Conservation (phyloP, 768 basidiomycete species). For the Rhodosporidiobolus odoratus region DNA sequence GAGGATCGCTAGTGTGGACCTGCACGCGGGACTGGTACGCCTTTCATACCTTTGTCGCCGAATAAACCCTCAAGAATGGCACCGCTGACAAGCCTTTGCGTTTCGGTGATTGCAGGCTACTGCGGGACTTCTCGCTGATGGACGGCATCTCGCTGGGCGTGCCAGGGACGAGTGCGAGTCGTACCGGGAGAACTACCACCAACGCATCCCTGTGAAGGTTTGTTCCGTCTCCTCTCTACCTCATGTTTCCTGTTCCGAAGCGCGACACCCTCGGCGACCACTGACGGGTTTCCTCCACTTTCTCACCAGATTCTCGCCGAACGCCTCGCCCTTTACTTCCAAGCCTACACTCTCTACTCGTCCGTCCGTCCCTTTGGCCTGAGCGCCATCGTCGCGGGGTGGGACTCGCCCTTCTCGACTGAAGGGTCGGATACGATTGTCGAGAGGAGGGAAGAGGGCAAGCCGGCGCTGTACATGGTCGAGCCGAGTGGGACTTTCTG, state of each 20-base stretch:
- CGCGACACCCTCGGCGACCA: neutral
- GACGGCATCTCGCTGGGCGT: constrained; percentile 74
- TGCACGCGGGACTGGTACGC: constrained; percentile 81
- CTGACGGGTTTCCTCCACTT: constrained; percentile 30
- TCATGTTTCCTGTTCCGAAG: neutral
- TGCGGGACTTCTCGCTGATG: constrained; percentile 88
- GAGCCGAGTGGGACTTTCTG: constrained; percentile 92
- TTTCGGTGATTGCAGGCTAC: constrained; percentile 60
- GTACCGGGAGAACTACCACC: constrained; percentile 66
- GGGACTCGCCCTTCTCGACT: constrained; percentile 34
- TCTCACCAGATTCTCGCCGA: constrained; percentile 58
- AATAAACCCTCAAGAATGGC: neutral
- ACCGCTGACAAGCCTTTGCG: neutral
- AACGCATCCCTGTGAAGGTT: constrained; percentile 75
- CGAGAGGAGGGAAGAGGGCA: constrained; percentile 61
- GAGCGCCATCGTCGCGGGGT: constrained; percentile 78
- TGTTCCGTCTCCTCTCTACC: neutral
- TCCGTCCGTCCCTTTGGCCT: constrained; percentile 96
- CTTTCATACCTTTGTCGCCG: neutral
- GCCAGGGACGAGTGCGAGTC: constrained; percentile 76
- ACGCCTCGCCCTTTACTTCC: constrained; percentile 80
- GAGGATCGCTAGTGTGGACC: constrained; percentile 87
- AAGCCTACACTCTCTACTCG: constrained; percentile 94
- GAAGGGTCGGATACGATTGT: constrained; percentile 47
- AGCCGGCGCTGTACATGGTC: constrained; percentile 78